Evolutionary conservation across 371 early-diverging fungal species (phyloP).

Genomic region (Nosema granulosis): DNA sequence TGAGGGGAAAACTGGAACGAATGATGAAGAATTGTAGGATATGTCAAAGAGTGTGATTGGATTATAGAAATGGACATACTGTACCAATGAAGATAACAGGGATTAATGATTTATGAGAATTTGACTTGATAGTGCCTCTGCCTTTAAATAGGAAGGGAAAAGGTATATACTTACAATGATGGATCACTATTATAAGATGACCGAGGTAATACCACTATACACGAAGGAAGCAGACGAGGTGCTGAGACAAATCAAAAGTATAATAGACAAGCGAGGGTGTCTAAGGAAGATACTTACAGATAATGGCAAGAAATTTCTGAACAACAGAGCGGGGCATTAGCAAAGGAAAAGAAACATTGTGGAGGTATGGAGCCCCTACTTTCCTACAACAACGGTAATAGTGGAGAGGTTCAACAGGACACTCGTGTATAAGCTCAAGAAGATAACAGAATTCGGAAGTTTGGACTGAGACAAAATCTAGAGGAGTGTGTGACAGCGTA

Average conservation of each 20-base stretch:
- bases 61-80: neutral
- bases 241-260: neutral
- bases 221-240: conserved; percentile 4
- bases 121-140: conserved; percentile 22
- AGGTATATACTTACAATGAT: conserved; percentile 9
- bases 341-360: neutral
- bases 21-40: conserved; percentile 5
- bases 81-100: neutral
- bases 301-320: conserved; percentile 30
- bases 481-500: neutral
- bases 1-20: conserved; percentile 8
- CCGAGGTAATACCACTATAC: conserved; percentile 11
- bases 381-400: neutral
- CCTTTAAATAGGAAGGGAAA: neutral
- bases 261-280: conserved; percentile 16
- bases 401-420: conserved; percentile 33
- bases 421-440: conserved; percentile 5
- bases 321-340: neutral
- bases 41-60: neutral
- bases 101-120: conserved; percentile 9
- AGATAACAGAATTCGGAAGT: conserved; percentile 11
- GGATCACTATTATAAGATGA: conserved; percentile 15
- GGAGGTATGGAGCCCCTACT: conserved; percentile 10
- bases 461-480: conserved; percentile 4
- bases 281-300: conserved; percentile 11